These are phyloP conservation scores for Mallotus nudiflorus DNA, from an alignment of 345 rosid species.

Conservation along the genomic window DNA sequence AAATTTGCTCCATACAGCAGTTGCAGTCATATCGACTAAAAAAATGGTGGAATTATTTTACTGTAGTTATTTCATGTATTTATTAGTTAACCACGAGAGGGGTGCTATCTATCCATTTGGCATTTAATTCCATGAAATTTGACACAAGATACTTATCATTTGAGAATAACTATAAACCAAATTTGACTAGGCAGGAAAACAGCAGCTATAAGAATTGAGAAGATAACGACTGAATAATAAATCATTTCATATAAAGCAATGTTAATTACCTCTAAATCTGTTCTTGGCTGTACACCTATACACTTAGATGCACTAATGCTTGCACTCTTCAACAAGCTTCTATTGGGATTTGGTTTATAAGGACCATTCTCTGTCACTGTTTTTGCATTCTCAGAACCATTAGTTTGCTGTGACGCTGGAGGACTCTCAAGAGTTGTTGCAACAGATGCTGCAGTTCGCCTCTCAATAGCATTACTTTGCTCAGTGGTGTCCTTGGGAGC, in stretches of 20 bases:
- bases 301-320: slow-evolving; percentile 97
- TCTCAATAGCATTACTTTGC: slow-evolving; percentile 34
- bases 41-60: too few species aligned
- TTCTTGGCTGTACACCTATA: slow-evolving; percentile 50
- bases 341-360: slow-evolving; percentile 44
- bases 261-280: slow-evolving; percentile 50
- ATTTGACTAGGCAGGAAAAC: neutral
- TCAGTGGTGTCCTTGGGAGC: slow-evolving; percentile 49
- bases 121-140: too few species aligned
- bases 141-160: too few species aligned
- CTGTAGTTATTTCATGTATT: too few species aligned
- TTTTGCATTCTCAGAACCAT: slow-evolving; percentile 39
- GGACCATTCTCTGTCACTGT: slow-evolving; percentile 31
- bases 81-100: too few species aligned
- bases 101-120: too few species aligned
- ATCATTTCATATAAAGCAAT: neutral
- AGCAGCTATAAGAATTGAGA: neutral
- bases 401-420: slow-evolving; percentile 32
- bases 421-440: slow-evolving; percentile 54
- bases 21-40: too few species aligned
- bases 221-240: neutral
- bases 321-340: slow-evolving; percentile 84
- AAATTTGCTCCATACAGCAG: too few species aligned
- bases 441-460: slow-evolving; percentile 46
- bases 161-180: too few species aligned